Evolutionary conservation across 2,329 filamentous ascomycete genomes (phyloP).

Genomic region (Xylaria sp.): DNA sequence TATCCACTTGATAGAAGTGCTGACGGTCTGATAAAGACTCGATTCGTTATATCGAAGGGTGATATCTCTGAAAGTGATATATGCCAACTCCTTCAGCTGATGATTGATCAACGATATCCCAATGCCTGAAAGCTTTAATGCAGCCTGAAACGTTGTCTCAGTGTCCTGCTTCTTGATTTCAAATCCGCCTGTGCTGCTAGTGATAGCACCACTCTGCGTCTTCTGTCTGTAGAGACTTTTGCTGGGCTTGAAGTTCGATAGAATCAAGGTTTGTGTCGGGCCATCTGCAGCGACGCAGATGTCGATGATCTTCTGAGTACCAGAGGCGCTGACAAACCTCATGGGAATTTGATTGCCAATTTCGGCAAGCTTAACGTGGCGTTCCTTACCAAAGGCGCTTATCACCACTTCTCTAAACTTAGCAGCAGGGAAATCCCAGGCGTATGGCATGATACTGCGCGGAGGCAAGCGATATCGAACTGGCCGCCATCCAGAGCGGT

Average conservation of each 20-base stretch:
- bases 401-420: conserved; percentile 95
- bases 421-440: conserved; percentile 98
- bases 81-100: conserved; percentile 90
- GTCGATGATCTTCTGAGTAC: conserved; percentile 88
- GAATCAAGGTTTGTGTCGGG: conserved; percentile 90
- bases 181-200: conserved; percentile 75
- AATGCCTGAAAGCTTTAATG: conserved; percentile 87
- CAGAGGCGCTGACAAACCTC: conserved; percentile 78
- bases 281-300: conserved; percentile 96
- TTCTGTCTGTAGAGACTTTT: conserved; percentile 86
- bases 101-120: conserved; percentile 94
- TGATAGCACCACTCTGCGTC: conserved; percentile 62
- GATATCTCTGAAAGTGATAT: conserved; percentile 91
- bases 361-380: conserved; percentile 93
- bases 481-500: conserved; percentile 89
- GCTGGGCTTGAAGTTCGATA: conserved; percentile 92
- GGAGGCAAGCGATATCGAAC: conserved; percentile 92
- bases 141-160: conserved; percentile 87
- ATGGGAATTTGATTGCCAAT: conserved; percentile 96
- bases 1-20: conserved; percentile 95
- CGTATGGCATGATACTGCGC: conserved; percentile 98
- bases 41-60: conserved; percentile 93
- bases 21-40: conserved; percentile 90
- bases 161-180: conserved; percentile 94
- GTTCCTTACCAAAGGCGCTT: conserved; percentile 79